Evolutionary conservation across 140 eudicot species (phyloP).

Genomic region (Oenanthe javanica): DNA sequence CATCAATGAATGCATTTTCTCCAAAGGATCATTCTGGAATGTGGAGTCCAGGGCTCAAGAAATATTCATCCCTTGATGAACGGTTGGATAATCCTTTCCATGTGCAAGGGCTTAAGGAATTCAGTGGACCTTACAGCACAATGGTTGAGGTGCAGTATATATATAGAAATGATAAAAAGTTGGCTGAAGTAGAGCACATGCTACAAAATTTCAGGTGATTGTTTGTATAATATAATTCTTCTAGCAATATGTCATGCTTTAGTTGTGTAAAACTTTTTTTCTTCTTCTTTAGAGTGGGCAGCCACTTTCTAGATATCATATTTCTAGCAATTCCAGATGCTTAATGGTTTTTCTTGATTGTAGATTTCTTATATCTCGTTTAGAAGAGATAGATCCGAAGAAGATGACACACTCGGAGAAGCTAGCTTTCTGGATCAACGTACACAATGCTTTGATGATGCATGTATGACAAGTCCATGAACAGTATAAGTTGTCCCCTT

Average conservation of each 20-base stretch:
- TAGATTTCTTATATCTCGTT: slow-evolving; percentile 74
- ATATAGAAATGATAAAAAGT: slow-evolving; percentile 63
- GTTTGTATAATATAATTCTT: neutral
- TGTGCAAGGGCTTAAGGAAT: slow-evolving; percentile 93
- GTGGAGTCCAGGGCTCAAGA: slow-evolving; percentile 86
- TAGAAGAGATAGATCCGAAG: slow-evolving; percentile 85
- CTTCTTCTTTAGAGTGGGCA: neutral
- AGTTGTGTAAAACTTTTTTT: neutral
- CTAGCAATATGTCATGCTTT: neutral
- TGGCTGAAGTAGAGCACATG: slow-evolving; percentile 73
- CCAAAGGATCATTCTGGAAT: slow-evolving; percentile 75
- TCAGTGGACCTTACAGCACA: slow-evolving; percentile 99
- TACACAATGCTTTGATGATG: slow-evolving; percentile 97
- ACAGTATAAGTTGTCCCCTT: neutral
- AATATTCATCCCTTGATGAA: slow-evolving; percentile 84
- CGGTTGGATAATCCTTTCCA: slow-evolving; percentile 92
- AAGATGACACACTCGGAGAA: slow-evolving; percentile 77
- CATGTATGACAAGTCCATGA: slow-evolving; percentile 48
- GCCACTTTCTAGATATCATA: neutral
- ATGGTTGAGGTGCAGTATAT: slow-evolving; percentile 88
- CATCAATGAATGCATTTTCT: slow-evolving; percentile 83
- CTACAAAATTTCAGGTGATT: slow-evolving; percentile 71
- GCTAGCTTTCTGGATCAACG: slow-evolving; percentile 94
- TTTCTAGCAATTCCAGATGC: slow-evolving; percentile 10
- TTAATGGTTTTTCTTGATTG: slow-evolving; percentile 8